These are phyloP conservation scores for Xerocomus potaroensis DNA, from an alignment of 768 basidiomycete genomes.

Conservation along the genomic window DNA sequence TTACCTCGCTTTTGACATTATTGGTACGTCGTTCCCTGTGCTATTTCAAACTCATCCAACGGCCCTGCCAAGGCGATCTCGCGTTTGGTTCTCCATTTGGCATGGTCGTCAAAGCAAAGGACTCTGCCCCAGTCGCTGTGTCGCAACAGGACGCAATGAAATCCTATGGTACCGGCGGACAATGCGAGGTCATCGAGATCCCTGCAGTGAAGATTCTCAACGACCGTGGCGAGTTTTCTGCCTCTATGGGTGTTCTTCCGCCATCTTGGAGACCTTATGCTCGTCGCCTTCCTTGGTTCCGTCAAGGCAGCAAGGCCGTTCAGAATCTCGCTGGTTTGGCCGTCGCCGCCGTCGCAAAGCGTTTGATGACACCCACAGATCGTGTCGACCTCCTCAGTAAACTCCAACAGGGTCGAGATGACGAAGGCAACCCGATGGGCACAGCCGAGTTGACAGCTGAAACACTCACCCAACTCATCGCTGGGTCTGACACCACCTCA, in stretches of 20 bases:
- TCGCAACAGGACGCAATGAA: slow-evolving; percentile 52
- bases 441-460: slow-evolving; percentile 85
- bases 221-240: slow-evolving; percentile 82
- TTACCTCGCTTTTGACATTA: slow-evolving; percentile 70
- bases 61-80: slow-evolving; percentile 45
- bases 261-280: slow-evolving; percentile 65
- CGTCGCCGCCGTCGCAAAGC: slow-evolving; percentile 73
- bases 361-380: slow-evolving; percentile 65
- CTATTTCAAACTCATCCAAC: not conserved
- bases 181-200: slow-evolving; percentile 51
- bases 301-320: slow-evolving; percentile 60
- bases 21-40: slow-evolving; percentile 39
- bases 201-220: slow-evolving; percentile 86
- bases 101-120: slow-evolving; percentile 73
- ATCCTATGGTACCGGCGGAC: slow-evolving; percentile 45
- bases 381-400: slow-evolving; percentile 79
- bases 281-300: slow-evolving; percentile 72
- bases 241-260: slow-evolving; percentile 77
- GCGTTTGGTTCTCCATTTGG: slow-evolving; percentile 88
- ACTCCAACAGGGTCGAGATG: slow-evolving; percentile 73
- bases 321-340: slow-evolving; percentile 74
- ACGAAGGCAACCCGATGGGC: slow-evolving; percentile 74
- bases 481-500: slow-evolving; percentile 90
- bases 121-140: slow-evolving; percentile 65
- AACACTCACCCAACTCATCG: slow-evolving; percentile 79